Base-by-base conservation (phyloP, 176 grass and related monocot genomes). In the Hsuehochloa calcarea region DNA sequence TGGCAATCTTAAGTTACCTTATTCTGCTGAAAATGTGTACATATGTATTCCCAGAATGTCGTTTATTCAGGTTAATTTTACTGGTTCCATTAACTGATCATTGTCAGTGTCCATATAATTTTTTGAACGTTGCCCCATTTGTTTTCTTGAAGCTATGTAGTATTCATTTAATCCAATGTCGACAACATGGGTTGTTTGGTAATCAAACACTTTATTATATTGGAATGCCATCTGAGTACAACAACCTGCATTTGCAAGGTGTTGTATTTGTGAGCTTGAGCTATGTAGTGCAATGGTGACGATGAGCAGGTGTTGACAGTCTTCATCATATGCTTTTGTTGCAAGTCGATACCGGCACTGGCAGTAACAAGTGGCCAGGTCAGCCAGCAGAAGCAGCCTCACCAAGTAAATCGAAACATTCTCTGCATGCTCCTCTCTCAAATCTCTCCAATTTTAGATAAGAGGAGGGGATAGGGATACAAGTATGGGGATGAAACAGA, bases 31-130 rank as follows among this genome's bases (percentile, higher is more conserved):
- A 26, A 68, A 80, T 80, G 63, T 80, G 78, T 68, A 80, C 47
- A 80, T 80, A 80, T 68, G 62, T 68, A 52, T 66, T 9, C 60
- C 46, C 62, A 80, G 63, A 39, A 80, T 80, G 63, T 38, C 0
- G 10, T 39, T 81, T 41, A 40, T 70, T 67, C 46, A 52, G 14
- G 46, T 52, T 80, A 38, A 51, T 38, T 31, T 47, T 67, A 67
- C 62, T 22, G 27, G 35, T 54, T 44, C 12, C 20, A 27, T 50
- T 54, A 25, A 68, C 64, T 68, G 19, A 51, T 68, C 20, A 50
- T n/a, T 66, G 40, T 60, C 41, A 41, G 12, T 81, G 79, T 39
- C 29, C 13, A 68, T 80, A 80, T 65, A 45, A 27, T 65, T 79
- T 65, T 37, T 58, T 44, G 12, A 62, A 62, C 61, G 26, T 31